Evolutionary conservation across 495 filamentous ascomycete genomes (phyloP).

Genomic region (Aspergillus olivimuriae): DNA sequence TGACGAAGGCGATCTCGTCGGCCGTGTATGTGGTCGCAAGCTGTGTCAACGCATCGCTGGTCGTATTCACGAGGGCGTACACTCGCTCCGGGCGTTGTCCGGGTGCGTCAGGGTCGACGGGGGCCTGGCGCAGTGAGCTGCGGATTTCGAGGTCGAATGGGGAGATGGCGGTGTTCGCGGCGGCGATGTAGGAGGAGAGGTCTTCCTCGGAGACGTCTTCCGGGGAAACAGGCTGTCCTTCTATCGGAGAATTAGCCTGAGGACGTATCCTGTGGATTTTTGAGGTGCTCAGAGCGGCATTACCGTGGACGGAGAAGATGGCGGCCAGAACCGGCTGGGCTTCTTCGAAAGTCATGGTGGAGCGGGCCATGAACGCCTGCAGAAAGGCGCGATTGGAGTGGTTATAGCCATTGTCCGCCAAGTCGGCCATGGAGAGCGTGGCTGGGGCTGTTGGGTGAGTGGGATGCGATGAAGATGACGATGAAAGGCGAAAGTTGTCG

Average conservation of each 20-base stretch:
- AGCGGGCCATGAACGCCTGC: constrained; percentile 78
- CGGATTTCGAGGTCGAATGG: constrained; percentile 84
- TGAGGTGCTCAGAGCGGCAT: no score
- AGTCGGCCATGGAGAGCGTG: neutral
- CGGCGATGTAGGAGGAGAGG: constrained; percentile 59
- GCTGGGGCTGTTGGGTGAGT: no score
- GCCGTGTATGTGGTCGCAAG: constrained; percentile 73
- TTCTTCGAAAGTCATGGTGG: constrained; percentile 67
- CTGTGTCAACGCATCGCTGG: constrained; percentile 75
- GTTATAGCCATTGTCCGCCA: constrained; percentile 30
- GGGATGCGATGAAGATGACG: no score
- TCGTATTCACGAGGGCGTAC: constrained; percentile 84
- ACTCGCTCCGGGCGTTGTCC: constrained; percentile 28
- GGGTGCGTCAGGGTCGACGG: constrained; percentile 10
- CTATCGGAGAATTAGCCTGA: constrained; percentile 20
- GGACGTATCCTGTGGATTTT: no score
- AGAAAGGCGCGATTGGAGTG: constrained; percentile 87
- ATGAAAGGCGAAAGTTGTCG: no score
- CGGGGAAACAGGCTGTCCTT: constrained; percentile 33
- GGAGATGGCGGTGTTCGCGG: constrained; percentile 64
- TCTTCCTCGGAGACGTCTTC: constrained; percentile 62
- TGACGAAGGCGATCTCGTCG: constrained; percentile 87
- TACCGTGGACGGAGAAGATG: constrained; percentile 57
- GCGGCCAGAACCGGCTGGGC: constrained; percentile 67
- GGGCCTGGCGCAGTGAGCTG: constrained; percentile 56